Base-by-base conservation (phyloP, 2,329 filamentous ascomycete genomes). In the Aureobasidium leucospermi region DNA sequence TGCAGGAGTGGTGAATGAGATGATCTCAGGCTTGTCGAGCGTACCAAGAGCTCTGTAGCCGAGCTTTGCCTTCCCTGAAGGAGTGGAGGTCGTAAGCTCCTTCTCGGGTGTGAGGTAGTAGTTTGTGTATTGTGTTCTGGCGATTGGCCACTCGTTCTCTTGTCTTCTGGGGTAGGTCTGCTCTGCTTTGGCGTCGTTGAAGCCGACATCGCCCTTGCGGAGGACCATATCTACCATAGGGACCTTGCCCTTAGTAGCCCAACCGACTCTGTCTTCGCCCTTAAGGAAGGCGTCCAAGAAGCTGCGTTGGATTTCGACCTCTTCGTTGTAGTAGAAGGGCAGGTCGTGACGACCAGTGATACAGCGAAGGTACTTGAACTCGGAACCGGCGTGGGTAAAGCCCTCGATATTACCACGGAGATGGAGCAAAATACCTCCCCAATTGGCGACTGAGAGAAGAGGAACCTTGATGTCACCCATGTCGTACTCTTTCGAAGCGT, bases 281-380 rank as follows among this genome's bases (percentile, higher is more conserved):
- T 88, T 88, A 42, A 89, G 77, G 67, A 89, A 89, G 0, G 85
- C 85, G 60, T 88, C 84, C 0, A 89, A 71, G 69, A 89, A 89
- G 62, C 80, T 82, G 49, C 75, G 77, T 66, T 89, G 86, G 0
- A 89, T 65, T 61, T 85, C 82, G 0, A 86, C 85, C 63, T 87
- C 83, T 48, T 88, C 82, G 1, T 78, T 69, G 67, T 88, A 87
- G 71, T 87, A 89, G 69, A 88, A 89, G 0, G 86, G 86, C 1
- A 88, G 74, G 64, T 89, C 86, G 63, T 89, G 86, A 0, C 86
- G 78, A 1, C 86, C 86, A 0, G 81, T 84, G 66, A 88, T 85
- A 67, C 87, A 82, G 7, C 85, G 79, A 0, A 89, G 76, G 64
- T 85, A 89, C 68, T 88, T 89, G 63, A 83, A 75, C 62, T 82